Evolutionary conservation across 228 moss, liverwort and hornwort genomes (phyloP).

Genomic region (Sphagnum magellanicum): DNA sequence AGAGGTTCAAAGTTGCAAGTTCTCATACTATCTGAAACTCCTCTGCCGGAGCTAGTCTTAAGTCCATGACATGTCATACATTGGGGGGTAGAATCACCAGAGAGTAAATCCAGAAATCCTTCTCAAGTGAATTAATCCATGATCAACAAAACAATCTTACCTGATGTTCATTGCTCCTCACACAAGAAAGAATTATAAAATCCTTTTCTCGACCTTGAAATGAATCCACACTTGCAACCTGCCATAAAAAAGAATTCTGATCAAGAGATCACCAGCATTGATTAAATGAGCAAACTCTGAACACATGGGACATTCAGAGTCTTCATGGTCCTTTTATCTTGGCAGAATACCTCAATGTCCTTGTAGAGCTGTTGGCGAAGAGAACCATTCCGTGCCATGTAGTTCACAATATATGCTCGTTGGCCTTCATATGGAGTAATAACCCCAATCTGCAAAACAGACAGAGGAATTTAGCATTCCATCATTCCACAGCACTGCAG

Average conservation of each 20-base stretch:
- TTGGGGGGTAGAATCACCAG: no score
- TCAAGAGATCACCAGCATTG: no score
- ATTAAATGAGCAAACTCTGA: no score
- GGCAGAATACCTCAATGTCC: slow-evolving; percentile 41
- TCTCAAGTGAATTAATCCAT: neutral
- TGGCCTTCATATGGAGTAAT: slow-evolving; percentile 69
- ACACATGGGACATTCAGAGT: no score
- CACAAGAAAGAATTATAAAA: slow-evolving; percentile 59
- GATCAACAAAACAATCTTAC: slow-evolving; percentile 5
- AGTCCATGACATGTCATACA: no score
- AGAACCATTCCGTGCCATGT: slow-evolving; percentile 64
- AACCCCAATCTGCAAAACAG: slow-evolving; percentile 42
- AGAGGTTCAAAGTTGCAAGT: neutral
- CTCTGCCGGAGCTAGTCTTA: no score
- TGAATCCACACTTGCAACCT: slow-evolving; percentile 68
- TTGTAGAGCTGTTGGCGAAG: slow-evolving; percentile 62
- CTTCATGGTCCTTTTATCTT: neutral
- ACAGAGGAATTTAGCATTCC: neutral
- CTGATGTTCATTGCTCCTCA: slow-evolving; percentile 68
- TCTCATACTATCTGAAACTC: no score
- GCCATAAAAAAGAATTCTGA: neutral
- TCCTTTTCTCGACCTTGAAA: slow-evolving; percentile 66
- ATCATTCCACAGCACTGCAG: neutral
- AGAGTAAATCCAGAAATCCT: no score
- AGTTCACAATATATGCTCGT: slow-evolving; percentile 65